A percentile compares a stretch with the other conserved stretches of the same genome.
Evolutionary conservation across 441 rosid species (phyloP).

Genomic region (Geranium incanum): DNA sequence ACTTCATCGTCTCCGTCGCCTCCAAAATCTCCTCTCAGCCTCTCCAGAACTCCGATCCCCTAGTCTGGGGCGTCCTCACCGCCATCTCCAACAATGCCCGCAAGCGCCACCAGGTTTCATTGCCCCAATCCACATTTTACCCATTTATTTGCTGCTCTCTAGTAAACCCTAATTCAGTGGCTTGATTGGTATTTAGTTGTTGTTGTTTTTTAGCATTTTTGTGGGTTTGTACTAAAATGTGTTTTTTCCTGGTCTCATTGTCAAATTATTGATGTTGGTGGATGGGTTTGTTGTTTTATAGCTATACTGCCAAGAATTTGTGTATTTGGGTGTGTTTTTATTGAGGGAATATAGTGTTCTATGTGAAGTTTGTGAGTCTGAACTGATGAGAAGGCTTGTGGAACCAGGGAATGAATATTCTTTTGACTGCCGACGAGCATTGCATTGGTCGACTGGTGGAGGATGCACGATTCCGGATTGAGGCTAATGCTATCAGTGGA

Average conservation of each 20-base stretch:
- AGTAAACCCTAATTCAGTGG: neutral
- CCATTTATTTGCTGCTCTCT: neutral
- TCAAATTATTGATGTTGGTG: neutral
- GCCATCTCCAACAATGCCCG: slow-evolving; percentile 77
- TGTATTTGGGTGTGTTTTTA: neutral
- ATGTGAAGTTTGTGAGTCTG: slow-evolving; percentile 7
- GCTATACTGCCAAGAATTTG: neutral
- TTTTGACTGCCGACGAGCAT: slow-evolving; percentile 66
- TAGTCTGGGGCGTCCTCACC: slow-evolving; percentile 90
- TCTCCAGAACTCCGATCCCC: slow-evolving; percentile 50
- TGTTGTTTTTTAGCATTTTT: neutral
- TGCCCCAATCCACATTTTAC: neutral
- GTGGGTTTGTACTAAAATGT: neutral
- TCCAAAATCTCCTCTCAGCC: slow-evolving; percentile 61
- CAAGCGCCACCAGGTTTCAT: slow-evolving; percentile 57
- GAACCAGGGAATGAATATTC: slow-evolving; percentile 64
- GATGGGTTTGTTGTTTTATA: neutral
- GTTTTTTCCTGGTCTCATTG: neutral
- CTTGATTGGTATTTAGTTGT: neutral
- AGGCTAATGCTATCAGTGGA: slow-evolving; percentile 62
- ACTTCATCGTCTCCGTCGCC: slow-evolving; percentile 52
- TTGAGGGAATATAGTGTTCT: neutral
- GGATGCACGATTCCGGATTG: slow-evolving; percentile 56
- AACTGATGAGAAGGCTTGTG: slow-evolving; percentile 13
- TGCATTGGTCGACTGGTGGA: slow-evolving; percentile 61